Evolutionary conservation across 257 asterid genomes (phyloP).

Genomic region (Plectranthus barbatus): DNA sequence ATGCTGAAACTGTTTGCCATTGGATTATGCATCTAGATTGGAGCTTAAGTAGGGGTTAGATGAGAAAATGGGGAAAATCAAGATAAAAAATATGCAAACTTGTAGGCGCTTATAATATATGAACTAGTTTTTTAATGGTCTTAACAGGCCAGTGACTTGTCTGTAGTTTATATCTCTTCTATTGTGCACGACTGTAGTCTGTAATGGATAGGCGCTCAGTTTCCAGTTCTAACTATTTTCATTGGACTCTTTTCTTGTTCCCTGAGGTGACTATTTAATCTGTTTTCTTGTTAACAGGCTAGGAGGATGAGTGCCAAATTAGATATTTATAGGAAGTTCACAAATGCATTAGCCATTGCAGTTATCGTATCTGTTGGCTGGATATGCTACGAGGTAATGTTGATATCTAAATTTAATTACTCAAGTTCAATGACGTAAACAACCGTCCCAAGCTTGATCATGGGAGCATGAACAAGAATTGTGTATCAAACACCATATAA

Average conservation of each 20-base stretch:
- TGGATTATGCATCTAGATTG: slow-evolving; percentile 6
- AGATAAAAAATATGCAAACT: too few relatives aligned
- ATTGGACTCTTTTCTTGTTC: slow-evolving; percentile 2
- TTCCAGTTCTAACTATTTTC: background rate
- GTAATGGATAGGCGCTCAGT: background rate
- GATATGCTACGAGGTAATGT: slow-evolving; percentile 83
- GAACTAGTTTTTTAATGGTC: background rate
- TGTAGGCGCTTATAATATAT: too few relatives aligned
- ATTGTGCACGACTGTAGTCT: background rate
- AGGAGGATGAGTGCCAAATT: slow-evolving; percentile 77
- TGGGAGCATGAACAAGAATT: background rate
- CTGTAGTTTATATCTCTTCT: background rate
- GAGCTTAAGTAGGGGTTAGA: background rate
- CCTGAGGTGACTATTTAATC: background rate
- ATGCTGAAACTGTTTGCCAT: background rate
- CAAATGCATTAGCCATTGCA: slow-evolving; percentile 82
- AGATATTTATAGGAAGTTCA: slow-evolving; percentile 82
- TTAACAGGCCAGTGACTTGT: background rate
- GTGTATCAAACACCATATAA: too few relatives aligned
- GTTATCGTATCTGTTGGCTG: slow-evolving; percentile 89
- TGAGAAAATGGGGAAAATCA: background rate
- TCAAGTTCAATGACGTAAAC: background rate
- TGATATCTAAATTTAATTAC: background rate
- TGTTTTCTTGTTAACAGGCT: slow-evolving; percentile 40
- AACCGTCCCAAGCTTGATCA: background rate